Percentiles rank a stretch among this genome's conserved stretches.
These are phyloP conservation scores for Ophiorrhiza pumila DNA, from an alignment of 257 asterid genomes.

Conservation along the genomic window DNA sequence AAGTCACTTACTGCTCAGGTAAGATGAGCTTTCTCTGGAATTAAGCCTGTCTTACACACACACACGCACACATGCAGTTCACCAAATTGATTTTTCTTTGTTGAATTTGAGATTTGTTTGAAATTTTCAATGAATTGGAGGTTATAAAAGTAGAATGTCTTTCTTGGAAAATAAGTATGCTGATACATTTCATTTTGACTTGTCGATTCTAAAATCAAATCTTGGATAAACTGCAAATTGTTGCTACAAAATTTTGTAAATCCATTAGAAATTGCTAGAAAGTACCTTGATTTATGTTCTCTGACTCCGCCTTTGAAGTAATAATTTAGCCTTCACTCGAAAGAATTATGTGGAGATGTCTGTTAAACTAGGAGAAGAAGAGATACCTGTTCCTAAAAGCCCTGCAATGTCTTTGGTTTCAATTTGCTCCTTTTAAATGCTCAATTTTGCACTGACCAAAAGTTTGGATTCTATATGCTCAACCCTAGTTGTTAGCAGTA, in stretches of 20 bases:
- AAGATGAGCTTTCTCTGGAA: constrained; percentile 27
- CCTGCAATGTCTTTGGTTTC: background rate
- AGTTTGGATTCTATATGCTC: background rate
- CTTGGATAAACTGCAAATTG: background rate
- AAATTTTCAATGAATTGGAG: too few species aligned
- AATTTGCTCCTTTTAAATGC: background rate
- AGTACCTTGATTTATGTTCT: background rate
- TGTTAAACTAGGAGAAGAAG: background rate
- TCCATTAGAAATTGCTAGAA: background rate
- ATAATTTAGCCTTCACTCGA: background rate
- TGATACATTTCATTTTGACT: background rate
- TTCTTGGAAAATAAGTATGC: too few species aligned
- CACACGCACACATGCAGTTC: background rate
- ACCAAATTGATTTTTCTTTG: background rate
- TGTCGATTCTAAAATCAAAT: background rate
- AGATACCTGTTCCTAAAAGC: background rate
- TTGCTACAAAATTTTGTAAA: background rate
- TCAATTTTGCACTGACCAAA: background rate
- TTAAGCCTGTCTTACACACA: background rate
- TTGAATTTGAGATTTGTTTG: background rate
- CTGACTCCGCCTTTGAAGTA: background rate
- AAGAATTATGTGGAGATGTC: background rate
- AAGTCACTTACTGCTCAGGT: constrained; percentile 94
- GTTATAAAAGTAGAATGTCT: background rate
- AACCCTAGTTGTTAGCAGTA: background rate